Percentiles rank a stretch among this genome's conserved stretches.
These are phyloP conservation scores for Bombardia bombarda DNA, from an alignment of 495 filamentous ascomycete genomes.

Conservation along the genomic window DNA sequence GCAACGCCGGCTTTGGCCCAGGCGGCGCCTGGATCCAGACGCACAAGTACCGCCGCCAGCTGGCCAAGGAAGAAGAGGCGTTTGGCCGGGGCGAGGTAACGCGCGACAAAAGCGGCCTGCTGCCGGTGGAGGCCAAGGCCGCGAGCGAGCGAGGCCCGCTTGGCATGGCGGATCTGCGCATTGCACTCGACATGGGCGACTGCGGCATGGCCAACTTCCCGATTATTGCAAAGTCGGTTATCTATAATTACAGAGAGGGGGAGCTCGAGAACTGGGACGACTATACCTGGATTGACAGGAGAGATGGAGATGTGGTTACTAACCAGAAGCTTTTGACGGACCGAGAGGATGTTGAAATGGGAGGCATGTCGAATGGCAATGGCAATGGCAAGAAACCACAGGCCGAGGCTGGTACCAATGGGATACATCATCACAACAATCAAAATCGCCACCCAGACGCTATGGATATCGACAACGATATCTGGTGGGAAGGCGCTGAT, in stretches of 20 bases:
- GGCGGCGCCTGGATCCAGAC: constrained; percentile 68
- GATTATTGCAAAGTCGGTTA: constrained; percentile 59
- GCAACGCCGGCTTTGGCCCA: constrained; percentile 49
- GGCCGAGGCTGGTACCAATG: constrained; percentile 24
- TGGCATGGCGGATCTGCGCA: constrained; percentile 68
- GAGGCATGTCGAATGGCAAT: constrained; percentile 26
- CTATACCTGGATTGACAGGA: constrained; percentile 37
- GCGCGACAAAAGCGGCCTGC: constrained; percentile 60
- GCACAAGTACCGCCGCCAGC: constrained; percentile 62
- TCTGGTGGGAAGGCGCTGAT: constrained; percentile 69
- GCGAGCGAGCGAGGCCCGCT: constrained; percentile 58
- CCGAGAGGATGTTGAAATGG: constrained; percentile 23
- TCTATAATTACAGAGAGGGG: constrained; percentile 66
- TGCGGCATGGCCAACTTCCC: constrained; percentile 71
- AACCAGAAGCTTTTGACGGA: too few relatives aligned
- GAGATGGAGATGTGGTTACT: too few relatives aligned
- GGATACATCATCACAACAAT: constrained; percentile 20
- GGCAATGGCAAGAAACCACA: constrained; percentile 21
- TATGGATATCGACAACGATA: constrained; percentile 59
- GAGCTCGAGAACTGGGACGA: constrained; percentile 58
- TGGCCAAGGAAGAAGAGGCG: constrained; percentile 64
- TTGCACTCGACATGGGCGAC: constrained; percentile 67
- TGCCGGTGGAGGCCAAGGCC: constrained; percentile 68
- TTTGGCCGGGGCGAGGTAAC: constrained; percentile 57
- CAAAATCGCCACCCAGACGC: constrained; percentile 41